Evolutionary conservation across 2,329 filamentous ascomycete genomes (phyloP), one percentile per base, ranked within the genome.

Genomic region (Pseudonectria buxi): DNA sequence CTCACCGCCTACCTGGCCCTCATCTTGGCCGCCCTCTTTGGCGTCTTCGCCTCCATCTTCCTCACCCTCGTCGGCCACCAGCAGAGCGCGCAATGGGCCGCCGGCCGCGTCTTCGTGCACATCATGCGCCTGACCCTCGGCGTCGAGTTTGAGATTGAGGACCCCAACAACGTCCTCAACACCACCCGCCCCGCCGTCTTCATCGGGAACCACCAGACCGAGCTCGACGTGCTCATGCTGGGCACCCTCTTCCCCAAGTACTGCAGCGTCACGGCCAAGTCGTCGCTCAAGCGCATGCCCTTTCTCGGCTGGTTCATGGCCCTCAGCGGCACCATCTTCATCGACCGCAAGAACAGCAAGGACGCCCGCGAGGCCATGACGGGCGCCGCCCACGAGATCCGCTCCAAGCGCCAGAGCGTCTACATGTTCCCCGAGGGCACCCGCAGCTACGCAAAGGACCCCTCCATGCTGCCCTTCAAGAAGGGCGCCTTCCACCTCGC

Each of bases 401-500:
- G 72, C 51, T 64, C 64, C 34, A 72, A 82, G 53, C 72, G 68
- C 45, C 84, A 89, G 68, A 85, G 75, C 61, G 85, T 90, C 50
- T 90, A 80, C 67, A 87, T 90, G 66, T 90, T 90, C 62, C 83
- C 85, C 40, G 92, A 98, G 67, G 92, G 92, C 33, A 98, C 92
- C 2, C 77, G 92, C 48, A 94, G 86, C 59, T 95, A 96, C 65
- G 74, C 84, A 38, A 78, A 83, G 51, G 81, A 89, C 36, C 85
- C 92, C 2, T 76, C 74, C 40, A 66, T 98, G 52, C 69, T 96
- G 36, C 86, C 88, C n/a, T 98, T 96, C 73, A 98, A 98, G 68
- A 98, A 98, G 71, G 92, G 92, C 40, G 92, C 90, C 30, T 98
- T 98, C 64, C 90, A 98, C 61, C 74, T 98, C 24, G 92, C 92